Evolutionary conservation across 805 yeast genomes (phyloP), one percentile per base, ranked within the genome.

Genomic region (Monosporozyma aerobia): DNA sequence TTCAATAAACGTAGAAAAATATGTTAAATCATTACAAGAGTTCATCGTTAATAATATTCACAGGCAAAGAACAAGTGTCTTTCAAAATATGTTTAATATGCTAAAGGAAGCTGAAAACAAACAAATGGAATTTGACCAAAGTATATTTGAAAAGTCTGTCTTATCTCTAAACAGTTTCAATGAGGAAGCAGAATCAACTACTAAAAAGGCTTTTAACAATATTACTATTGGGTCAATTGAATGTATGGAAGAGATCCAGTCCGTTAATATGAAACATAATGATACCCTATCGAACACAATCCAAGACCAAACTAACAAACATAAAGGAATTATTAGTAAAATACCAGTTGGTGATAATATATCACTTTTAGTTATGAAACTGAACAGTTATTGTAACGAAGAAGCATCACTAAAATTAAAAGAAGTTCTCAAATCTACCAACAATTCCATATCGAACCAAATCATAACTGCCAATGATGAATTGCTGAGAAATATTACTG

Each of bases 21-120:
- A 55, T 30, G 14, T 59, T n/a, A 35, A 49, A 19, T 16, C 35
- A 2, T 37, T 61, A 16, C 47, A 55, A 37, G 9, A 43, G 2
- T 61, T 54, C 47, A 57, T 57, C 16, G 16, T 56, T 22, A 53
- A 53, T 1, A 43, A 57, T 40, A 51, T 62, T 11, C 35, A 45
- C 2, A 49, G 43, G 33, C 56, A 58, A 16, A 52, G 63, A 22
- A 35, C 33, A 3, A 25, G 27, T 1, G 51, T 57, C 1, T 55
- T 56, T 40, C 11, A 49, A 3, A 35, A 44, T n/a, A 33, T 58
- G 7, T 25, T 51, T 9, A 22, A 47, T 14, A 32, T 57, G 5
- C 29, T 59, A 16, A 44, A 51, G 30, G 22, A 53, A 23, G 51
- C 54, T 8, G 56, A 57, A 44, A 48, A 33, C 27, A 54, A 48